Evolutionary conservation across 75 land plant genomes (phyloP), one percentile per base, ranked within the genome.

Genomic region (Chamaecyparis obtusa): DNA sequence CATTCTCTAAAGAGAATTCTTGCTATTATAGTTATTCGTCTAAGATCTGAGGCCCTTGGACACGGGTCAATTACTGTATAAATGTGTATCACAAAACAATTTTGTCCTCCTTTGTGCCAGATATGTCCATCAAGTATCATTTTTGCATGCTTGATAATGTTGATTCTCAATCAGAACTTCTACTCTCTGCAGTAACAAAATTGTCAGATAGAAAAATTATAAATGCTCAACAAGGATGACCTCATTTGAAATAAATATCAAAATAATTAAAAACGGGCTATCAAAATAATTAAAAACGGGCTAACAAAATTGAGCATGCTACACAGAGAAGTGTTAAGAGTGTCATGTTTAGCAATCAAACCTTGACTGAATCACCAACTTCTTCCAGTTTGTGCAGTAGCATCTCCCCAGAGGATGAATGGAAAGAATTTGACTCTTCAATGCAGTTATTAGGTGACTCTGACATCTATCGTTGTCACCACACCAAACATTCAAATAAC

Each of bases 151-250:
- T 9, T 44, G 51, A 81, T 81, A 27, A 37, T 81, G 32, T 81
- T 81, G 83, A 48, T 44, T 81, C 32, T 81, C 83, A 81, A 81
- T 81, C 14, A 81, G 83, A 10, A 81, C 24, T 81, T 81, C 83
- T 46, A 81, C 83, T n/a, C 83, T 81, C 83, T 81, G 83, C 51
- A 80, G 21, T 80, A 77, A 32, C 83, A 81, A 44, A 46, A 37
- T 44, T 80, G 83, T n/a, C n/a, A 24, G 49, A 24, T 43, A 80
- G 46, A 10, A 21, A 46, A 81, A 27, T 43, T 11, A 27, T 27
- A 46, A 1, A 81, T 46, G 30, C 33, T 24, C 81, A 78, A 15
- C 36, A 78, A 39, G 27, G 39, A 78, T 39, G 5, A 17, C 21
- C 17, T 4, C 39, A 39, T 8, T 6, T 6, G 27, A 39, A 39